Base-by-base conservation (phyloP, 1,284 basidiomycete species). In the Puccinia horiana region DNA sequence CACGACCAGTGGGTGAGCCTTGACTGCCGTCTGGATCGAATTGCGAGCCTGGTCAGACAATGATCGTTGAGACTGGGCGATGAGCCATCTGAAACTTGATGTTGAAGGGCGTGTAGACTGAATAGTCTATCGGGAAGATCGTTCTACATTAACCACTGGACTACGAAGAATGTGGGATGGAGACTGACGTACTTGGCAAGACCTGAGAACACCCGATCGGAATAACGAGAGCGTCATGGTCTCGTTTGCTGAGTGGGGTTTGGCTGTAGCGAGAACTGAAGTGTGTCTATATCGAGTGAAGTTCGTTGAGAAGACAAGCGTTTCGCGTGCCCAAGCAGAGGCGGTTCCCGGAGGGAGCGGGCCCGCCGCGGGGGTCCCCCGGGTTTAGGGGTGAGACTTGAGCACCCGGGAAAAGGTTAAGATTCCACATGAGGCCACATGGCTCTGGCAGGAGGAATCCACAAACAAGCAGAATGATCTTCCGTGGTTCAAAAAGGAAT, bases 1-100 rank as follows among this genome's bases (percentile, higher is more conserved):
- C 16, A 97, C 89, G 23, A 97, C 95, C 5, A 96, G 89, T 0
- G 94, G 93, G 83, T 91, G 91, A 1, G 89, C 87, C 14, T 90
- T 88, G 52, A 95, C 91, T 11, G 93, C 93, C 86, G 63, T 18
- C 20, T 65, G 44, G 20, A 78, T 78, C 11, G 54, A 47, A 1
- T 40, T 26, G 20, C 63, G 76, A 18, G 76, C 40, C n/a, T 58
- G 44, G 47, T 69, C 63, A 18, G 76, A 78, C 29, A 78, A 49
- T 14, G 49, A 23, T 29, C 74, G 54, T 32, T 69, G 65, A 42
- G 65, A 69, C 42, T 44, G 37, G 9, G 58, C 26, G 32, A 16
- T 61, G 14, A 14, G 58, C 29, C 12, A 11, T 35, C 58, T 32
- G 32, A 61, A 18, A 26, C 29, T 61, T 32, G 58, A 14, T 35